Conservation (phyloP, 192 early-diverging fungal species). For the Cetraspora pellucida region DNA sequence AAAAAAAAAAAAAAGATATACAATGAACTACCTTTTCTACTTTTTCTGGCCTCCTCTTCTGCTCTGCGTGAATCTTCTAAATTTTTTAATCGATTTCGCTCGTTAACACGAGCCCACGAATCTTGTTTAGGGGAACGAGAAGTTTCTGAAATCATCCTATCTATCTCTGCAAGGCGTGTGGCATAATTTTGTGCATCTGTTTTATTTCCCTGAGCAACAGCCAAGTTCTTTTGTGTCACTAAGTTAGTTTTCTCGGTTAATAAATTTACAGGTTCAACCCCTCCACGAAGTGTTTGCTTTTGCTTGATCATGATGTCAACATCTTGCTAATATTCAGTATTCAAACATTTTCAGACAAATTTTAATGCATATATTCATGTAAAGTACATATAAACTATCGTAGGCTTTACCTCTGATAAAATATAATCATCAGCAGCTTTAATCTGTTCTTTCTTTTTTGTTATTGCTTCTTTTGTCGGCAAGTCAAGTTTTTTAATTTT, state of each 20-base stretch:
- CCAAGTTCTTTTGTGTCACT: slow-evolving; percentile 43
- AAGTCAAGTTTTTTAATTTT: slow-evolving; percentile 52
- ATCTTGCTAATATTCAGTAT: slow-evolving; percentile 45
- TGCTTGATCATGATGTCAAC: slow-evolving; percentile 64
- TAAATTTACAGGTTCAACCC: slow-evolving; percentile 35
- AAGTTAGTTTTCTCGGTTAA: slow-evolving; percentile 37
- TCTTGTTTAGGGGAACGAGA: slow-evolving; percentile 44
- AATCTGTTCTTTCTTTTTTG: slow-evolving; percentile 58
- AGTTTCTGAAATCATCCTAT: slow-evolving; percentile 36
- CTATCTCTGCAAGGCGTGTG: slow-evolving; percentile 43
- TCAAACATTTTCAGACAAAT: background rate
- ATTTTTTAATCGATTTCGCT: slow-evolving; percentile 57
- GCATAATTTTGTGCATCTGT: slow-evolving; percentile 53
- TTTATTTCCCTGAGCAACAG: slow-evolving; percentile 55
- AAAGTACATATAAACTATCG: background rate
- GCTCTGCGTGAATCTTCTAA: slow-evolving; percentile 47
- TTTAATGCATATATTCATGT: background rate
- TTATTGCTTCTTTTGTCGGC: slow-evolving; percentile 52
- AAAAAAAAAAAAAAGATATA: no score
- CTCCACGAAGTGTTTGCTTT: slow-evolving; percentile 53
- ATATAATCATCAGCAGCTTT: slow-evolving; percentile 62
- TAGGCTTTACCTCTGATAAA: slow-evolving; percentile 41
- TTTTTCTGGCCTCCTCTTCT: slow-evolving; percentile 32
- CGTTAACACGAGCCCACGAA: slow-evolving; percentile 58
- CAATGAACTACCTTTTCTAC: background rate